Evolutionary conservation across 1,139 yeast genomes (phyloP).

Genomic region (Kluyveromyces marxianus): DNA sequence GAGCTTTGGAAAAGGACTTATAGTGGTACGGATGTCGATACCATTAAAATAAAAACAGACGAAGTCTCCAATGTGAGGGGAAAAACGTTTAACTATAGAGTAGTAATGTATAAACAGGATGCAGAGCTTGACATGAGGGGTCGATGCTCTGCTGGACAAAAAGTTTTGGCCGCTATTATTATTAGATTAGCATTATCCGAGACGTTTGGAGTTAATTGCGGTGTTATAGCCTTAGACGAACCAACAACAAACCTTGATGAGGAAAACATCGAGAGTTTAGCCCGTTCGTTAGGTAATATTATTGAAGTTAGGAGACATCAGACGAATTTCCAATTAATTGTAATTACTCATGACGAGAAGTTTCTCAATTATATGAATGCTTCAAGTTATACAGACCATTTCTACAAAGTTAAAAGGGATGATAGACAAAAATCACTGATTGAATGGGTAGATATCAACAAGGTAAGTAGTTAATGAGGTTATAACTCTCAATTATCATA

Average conservation of each 20-base stretch:
- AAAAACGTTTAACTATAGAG: slow-evolving; percentile 82
- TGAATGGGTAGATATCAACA: slow-evolving; percentile 39
- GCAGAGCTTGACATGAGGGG: slow-evolving; percentile 97
- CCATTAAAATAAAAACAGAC: slow-evolving; percentile 80
- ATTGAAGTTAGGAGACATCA: slow-evolving; percentile 71
- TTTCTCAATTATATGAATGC: slow-evolving; percentile 83
- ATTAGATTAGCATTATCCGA: slow-evolving; percentile 90
- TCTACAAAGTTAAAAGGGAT: slow-evolving; percentile 74
- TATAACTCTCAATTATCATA: background rate
- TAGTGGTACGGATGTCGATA: slow-evolving; percentile 91
- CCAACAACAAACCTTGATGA: slow-evolving; percentile 94
- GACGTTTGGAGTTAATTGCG: slow-evolving; percentile 92
- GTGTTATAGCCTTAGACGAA: slow-evolving; percentile 92
- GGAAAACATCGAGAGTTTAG: slow-evolving; percentile 83
- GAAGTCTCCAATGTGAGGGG: slow-evolving; percentile 52
- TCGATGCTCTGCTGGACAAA: slow-evolving; percentile 96
- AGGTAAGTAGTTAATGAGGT: slow-evolving; percentile 26
- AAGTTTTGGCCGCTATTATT: slow-evolving; percentile 85
- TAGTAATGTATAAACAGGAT: slow-evolving; percentile 90
- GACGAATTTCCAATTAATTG: slow-evolving; percentile 85
- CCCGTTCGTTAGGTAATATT: slow-evolving; percentile 67
- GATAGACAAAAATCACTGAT: slow-evolving; percentile 75
- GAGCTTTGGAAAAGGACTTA: slow-evolving; percentile 93
- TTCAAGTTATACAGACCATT: slow-evolving; percentile 78
- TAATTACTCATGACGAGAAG: slow-evolving; percentile 93